Conservation (phyloP, 2,329 filamentous ascomycete species). For the Talaromyces verruculosus region DNA sequence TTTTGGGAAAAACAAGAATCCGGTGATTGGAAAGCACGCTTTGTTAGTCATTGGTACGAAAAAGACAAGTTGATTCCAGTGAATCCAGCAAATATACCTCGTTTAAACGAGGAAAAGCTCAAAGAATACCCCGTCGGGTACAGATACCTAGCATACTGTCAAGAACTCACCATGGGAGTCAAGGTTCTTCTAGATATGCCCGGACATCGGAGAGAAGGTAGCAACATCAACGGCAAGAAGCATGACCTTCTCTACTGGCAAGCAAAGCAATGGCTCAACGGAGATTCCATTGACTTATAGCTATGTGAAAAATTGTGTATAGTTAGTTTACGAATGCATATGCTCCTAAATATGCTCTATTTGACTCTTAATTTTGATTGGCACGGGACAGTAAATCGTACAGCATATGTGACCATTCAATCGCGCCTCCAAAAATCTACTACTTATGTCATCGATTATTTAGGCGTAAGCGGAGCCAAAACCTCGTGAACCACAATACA, state of each 20-base stretch:
- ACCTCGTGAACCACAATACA: no score
- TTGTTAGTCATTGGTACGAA: constrained; percentile 54
- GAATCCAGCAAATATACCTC: constrained; percentile 45
- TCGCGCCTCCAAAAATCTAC: no score
- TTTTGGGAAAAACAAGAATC: constrained; percentile 45
- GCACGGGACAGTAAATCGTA: neutral
- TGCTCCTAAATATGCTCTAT: no score
- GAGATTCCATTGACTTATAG: constrained; percentile 21
- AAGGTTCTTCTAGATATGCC: constrained; percentile 48
- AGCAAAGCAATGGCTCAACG: constrained; percentile 49
- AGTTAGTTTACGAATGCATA: no score
- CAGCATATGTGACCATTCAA: neutral
- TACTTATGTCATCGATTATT: no score
- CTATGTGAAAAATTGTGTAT: neutral
- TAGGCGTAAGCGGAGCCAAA: no score
- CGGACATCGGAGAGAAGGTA: constrained; percentile 42
- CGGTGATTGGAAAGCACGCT: constrained; percentile 46
- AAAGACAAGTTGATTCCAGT: constrained; percentile 54
- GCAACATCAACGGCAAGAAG: constrained; percentile 40
- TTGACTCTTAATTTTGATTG: no score
- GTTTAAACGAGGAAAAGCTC: constrained; percentile 43
- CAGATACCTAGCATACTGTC: constrained; percentile 45
- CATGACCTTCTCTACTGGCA: constrained; percentile 50
- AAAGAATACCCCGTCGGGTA: constrained; percentile 47
- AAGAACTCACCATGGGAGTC: constrained; percentile 50